phyloP scores from a whole-genome alignment of 257 asterid species.

The Solanum arcanum region DNA sequence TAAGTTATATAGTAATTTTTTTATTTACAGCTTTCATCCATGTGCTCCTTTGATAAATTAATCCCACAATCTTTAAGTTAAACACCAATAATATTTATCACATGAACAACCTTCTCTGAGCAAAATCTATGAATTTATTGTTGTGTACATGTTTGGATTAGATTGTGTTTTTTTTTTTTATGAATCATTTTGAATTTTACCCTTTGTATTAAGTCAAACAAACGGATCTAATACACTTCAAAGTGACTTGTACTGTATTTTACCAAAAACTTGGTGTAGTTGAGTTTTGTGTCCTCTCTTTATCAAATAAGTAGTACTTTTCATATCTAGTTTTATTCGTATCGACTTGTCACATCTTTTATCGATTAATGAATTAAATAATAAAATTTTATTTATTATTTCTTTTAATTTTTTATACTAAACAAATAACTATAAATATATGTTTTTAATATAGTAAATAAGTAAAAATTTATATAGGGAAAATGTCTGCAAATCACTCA shows the following conservation, averaged over 20 bases:
- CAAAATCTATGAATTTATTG: background rate
- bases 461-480: background rate
- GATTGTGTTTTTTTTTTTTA: background rate
- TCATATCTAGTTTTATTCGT: background rate
- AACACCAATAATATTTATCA: background rate
- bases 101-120: background rate
- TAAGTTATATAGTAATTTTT: too few relatives aligned
- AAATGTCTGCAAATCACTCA: too few relatives aligned
- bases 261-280: background rate
- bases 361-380: background rate
- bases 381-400: background rate
- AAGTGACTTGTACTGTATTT: background rate
- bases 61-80: too few relatives aligned
- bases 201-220: background rate
- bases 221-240: background rate
- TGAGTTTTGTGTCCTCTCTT: background rate
- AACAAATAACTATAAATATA: accelerated
- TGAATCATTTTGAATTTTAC: background rate
- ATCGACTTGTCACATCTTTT: background rate
- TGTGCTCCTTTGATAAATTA: too few relatives aligned
- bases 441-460: background rate
- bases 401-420: background rate
- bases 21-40: background rate
- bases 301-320: background rate
- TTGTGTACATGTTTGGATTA: background rate